Evolutionary conservation across 225 moss, liverwort and hornwort genomes (phyloP).

Genomic region (Rhytidiadelphus loreus): DNA sequence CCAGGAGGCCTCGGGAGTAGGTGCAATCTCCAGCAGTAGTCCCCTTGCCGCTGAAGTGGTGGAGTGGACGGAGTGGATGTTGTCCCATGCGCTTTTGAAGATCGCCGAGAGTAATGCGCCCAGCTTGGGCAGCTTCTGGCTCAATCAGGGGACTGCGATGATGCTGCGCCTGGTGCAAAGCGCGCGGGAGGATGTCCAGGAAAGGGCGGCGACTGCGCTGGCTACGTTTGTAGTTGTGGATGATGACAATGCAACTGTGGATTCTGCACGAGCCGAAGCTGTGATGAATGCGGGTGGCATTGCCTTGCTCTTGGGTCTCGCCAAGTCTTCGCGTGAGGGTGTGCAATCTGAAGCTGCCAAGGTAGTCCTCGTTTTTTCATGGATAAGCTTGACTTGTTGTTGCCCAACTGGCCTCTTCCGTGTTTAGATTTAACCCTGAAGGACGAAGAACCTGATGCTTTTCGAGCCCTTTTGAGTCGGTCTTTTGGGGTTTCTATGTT

Average conservation of each 20-base stretch:
- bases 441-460: not conserved
- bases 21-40: not conserved
- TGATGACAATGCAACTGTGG: conserved; percentile 79
- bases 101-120: conserved; percentile 71
- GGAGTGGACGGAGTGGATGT: conserved; percentile 87
- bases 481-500: not conserved
- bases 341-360: conserved; percentile 94
- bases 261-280: conserved; percentile 74
- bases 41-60: conserved; percentile 10
- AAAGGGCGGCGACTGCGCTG: conserved; percentile 79
- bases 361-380: conserved; percentile 18
- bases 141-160: conserved; percentile 77
- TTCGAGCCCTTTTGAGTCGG: not conserved
- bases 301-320: conserved; percentile 64
- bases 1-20: not conserved
- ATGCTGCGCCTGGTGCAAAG: conserved; percentile 80
- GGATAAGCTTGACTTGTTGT: not conserved
- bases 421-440: not conserved
- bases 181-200: conserved; percentile 79
- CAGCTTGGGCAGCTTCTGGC: conserved; percentile 71
- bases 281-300: conserved; percentile 91
- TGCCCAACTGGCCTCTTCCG: not conserved
- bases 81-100: conserved; percentile 72
- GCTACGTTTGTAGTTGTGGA: conserved; percentile 88
- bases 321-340: conserved; percentile 80